Percentiles rank a stretch among this genome's conserved stretches.
Evolutionary conservation across 495 filamentous ascomycete species (phyloP).

Genomic region (Hypoxylon lienhwacheense): DNA sequence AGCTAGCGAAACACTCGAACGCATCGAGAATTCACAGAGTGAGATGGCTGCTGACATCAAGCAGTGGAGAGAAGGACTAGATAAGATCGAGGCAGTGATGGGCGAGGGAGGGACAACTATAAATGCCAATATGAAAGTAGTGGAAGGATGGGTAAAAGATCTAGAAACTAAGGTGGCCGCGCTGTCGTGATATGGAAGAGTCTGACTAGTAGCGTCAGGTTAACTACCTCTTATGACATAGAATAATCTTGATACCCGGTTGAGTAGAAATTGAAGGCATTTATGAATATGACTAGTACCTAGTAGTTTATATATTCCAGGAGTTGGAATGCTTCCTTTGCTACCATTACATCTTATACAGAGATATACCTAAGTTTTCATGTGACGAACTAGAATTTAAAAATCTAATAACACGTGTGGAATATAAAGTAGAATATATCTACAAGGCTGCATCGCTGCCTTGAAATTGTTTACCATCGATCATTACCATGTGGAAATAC

Average conservation of each 20-base stretch:
- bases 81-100: conserved; percentile 75
- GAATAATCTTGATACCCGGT: conserved; percentile 22
- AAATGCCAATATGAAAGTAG: conserved; percentile 72
- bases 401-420: too few species aligned
- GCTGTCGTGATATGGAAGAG: conserved; percentile 43
- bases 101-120: conserved; percentile 67
- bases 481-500: too few species aligned
- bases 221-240: conserved; percentile 1
- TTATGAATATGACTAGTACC: not conserved
- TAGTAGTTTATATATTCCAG: too few species aligned
- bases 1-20: conserved; percentile 76
- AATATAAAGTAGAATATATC: too few species aligned
- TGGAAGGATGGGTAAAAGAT: conserved; percentile 87
- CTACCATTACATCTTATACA: too few species aligned
- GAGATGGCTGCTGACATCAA: conserved; percentile 83
- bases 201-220: not conserved
- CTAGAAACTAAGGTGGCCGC: conserved; percentile 74
- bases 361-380: too few species aligned
- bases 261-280: not conserved
- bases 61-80: conserved; percentile 81
- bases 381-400: too few species aligned
- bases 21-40: conserved; percentile 74
- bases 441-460: too few species aligned
- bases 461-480: too few species aligned
- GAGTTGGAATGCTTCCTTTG: too few species aligned